Evolutionary conservation across 129 eudicot genomes (phyloP), one percentile per base, ranked within the genome.

Genomic region (Chrysanthemum lavandulifolium): DNA sequence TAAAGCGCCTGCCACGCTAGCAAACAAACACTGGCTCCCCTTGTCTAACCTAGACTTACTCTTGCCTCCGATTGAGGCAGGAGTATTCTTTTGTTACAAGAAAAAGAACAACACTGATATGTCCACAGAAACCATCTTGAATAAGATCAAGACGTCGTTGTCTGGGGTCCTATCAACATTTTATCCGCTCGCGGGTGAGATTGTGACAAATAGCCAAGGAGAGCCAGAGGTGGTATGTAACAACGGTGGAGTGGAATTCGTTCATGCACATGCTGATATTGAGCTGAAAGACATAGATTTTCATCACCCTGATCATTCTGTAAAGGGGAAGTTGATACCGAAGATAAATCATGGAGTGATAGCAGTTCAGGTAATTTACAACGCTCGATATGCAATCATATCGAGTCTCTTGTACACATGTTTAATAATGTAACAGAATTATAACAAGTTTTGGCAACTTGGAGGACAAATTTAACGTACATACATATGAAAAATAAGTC

Each of bases 221-320:
- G 96, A 89, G 54, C 84, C 92, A 14, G 86, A 82, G 81, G 33
- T 89, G 43, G 53, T 77, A 5, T 89, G 89, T 74, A 84, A 86
- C 81, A 82, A 86, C 78, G 65, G 73, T 0, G 96, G 92, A 11
- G 92, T 89, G 31, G 87, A 83, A 57, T 89, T 89, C 15, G 71
- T 79, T 5, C 69, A 79, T 4, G 92, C 89, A 13, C 72, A 5
- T 27, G 89, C 84, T 0, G 89, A 82, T 61, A 56, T 82, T 2
- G 75, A 82, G 21, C 84, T 89, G 4, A 72, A 56, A 45, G 79
- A 84, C n/a, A 64, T 89, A 29, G 86, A 84, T 70, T 62, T 89
- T 13, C 53, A 82, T 65, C 56, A 75, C 5, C 81, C 89, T 0
- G 87, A 84, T 13, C 68, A 27, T 1, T 63, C 73, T 1, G 80